Evolutionary conservation across 805 yeast genomes (phyloP), one percentile per base, ranked within the genome.

Genomic region (Lachancea sp.): DNA sequence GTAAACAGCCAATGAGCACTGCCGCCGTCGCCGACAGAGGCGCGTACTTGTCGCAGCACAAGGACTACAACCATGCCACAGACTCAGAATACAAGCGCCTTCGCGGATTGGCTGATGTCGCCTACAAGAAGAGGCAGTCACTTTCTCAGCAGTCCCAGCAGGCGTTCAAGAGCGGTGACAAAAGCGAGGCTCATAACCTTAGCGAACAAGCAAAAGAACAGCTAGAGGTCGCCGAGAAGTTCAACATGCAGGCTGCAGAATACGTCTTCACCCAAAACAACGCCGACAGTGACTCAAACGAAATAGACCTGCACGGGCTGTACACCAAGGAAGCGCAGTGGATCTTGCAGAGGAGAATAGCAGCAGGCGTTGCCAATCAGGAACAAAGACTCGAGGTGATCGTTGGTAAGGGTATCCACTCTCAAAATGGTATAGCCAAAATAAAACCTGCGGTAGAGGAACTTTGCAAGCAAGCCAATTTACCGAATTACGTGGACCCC

Each of bases 361-460:
- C 74, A n/a, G 79, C 79, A 22, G 87, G 81, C 44, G 72, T 78
- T 13, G 58, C 59, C 32, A 68, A 78, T 19, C 69, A 76, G 44
- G 93, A 86, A 58, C 63, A 74, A 2, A 77, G 75, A 41, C 67
- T 91, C 36, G 77, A 79, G 51, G 93, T 88, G 17, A 90, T 91
- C 62, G 97, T 89, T 9, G 98, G 98, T 9, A 91, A 91, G 65
- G 98, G 97, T 7, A 59, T 79, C 35, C 98, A 90, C 62, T 86
- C 96, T 1, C 72, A 74, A 43, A 72, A 79, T 52, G 95, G 95
- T 12, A 77, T 87, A 42, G 90, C 96, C 35, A 90, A 89, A 63
- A 66, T 91, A 54, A 85, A 83, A 63, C 97, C 97, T 2, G 96
- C 96, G 0, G 79, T 89, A 16, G 93, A 87, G 58, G 74, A 78